A percentile compares a stretch with the other conserved stretches of the same genome.
Conservation (phyloP, 805 yeast species). For the Starmerella bacillaris region DNA sequence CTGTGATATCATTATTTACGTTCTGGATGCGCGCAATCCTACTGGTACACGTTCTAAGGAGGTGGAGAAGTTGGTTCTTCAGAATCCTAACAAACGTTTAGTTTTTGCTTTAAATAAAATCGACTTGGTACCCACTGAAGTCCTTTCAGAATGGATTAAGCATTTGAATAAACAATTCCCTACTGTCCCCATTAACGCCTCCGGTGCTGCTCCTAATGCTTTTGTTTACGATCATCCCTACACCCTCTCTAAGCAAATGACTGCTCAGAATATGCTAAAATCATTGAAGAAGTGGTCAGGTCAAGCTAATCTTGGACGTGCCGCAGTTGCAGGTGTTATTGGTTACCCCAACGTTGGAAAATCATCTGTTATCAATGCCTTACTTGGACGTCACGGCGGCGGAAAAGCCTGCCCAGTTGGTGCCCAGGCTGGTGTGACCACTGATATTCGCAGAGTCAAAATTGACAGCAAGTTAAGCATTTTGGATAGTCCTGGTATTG, state of each 20-base stretch:
- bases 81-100: conserved; percentile 63
- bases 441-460: conserved; percentile 77
- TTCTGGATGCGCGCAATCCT: conserved; percentile 95
- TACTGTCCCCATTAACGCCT: conserved; percentile 69
- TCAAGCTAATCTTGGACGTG: conserved; percentile 68
- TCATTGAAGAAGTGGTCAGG: conserved; percentile 73
- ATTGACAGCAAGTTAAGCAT: conserved; percentile 76
- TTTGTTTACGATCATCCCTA: conserved; percentile 44
- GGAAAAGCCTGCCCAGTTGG: conserved; percentile 86
- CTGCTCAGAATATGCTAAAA: conserved; percentile 57
- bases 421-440: conserved; percentile 94
- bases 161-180: conserved; percentile 73
- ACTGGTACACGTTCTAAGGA: conserved; percentile 81
- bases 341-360: conserved; percentile 98
- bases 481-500: conserved; percentile 93
- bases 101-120: conserved; percentile 78
- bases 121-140: conserved; percentile 77
- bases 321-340: conserved; percentile 83
- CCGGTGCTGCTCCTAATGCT: conserved; percentile 49
- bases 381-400: conserved; percentile 52
- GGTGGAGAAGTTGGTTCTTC: conserved; percentile 77
- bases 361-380: conserved; percentile 80
- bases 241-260: conserved; percentile 47
- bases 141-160: conserved; percentile 65
- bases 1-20: conserved; percentile 78